Evolutionary conservation across 768 basidiomycete species (phyloP).

Genomic region (Cyclocybe aegerita): DNA sequence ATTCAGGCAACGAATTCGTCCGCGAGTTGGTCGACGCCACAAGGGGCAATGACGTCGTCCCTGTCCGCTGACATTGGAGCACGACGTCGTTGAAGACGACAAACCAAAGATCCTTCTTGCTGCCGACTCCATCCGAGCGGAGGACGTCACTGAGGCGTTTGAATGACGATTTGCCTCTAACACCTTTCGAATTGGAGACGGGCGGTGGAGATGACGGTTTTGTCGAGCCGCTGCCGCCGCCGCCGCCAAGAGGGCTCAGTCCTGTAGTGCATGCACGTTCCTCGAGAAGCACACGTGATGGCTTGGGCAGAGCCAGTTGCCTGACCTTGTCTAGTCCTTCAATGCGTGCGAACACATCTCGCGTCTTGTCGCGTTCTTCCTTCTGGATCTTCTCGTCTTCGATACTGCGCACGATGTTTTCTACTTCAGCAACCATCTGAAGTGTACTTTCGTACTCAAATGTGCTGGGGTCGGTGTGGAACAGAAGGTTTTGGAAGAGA

Average conservation of each 20-base stretch:
- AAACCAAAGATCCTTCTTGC: conserved; percentile 91
- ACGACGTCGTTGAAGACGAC: conserved; percentile 97
- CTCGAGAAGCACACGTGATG: conserved; percentile 82
- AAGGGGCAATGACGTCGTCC: conserved; percentile 82
- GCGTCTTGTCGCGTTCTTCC: conserved; percentile 92
- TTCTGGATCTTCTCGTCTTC: conserved; percentile 98
- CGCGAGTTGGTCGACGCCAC: conserved; percentile 66
- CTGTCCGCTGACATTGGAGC: conserved; percentile 85
- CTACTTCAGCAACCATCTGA: conserved; percentile 96
- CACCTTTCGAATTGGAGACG: conserved; percentile 49
- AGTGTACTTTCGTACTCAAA: conserved; percentile 97
- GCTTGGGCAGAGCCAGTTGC: conserved; percentile 89
- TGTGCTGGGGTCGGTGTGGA: conserved; percentile 95
- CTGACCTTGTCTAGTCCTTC: conserved; percentile 94
- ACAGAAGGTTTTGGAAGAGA: conserved; percentile 95
- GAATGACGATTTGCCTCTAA: conserved; percentile 84
- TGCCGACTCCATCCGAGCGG: conserved; percentile 52
- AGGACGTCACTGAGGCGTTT: conserved; percentile 91
- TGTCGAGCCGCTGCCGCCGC: conserved; percentile 12
- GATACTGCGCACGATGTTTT: conserved; percentile 92
- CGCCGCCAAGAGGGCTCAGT: conserved; percentile 24
- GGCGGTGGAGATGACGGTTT: conserved; percentile 45
- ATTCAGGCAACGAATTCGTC: conserved; percentile 78
- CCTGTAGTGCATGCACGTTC: conserved; percentile 60
- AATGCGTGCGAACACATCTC: conserved; percentile 94